phyloP scores from a whole-genome alignment of 768 basidiomycete species.

The Trametes cinnabarina region DNA sequence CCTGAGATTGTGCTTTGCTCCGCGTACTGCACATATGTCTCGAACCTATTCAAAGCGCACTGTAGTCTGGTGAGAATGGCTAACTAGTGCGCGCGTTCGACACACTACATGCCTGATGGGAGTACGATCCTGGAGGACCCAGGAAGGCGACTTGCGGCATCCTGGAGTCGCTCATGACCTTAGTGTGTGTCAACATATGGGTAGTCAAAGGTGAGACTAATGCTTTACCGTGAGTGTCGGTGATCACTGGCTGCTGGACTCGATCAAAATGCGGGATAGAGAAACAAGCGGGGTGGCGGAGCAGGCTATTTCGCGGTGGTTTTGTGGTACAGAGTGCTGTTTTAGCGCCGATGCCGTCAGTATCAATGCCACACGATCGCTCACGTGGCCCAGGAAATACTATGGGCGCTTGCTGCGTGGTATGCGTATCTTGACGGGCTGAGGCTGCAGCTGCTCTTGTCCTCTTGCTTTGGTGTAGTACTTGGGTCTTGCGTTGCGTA shows the following conservation, averaged over 20 bases:
- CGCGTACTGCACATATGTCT: slow-evolving; percentile 42
- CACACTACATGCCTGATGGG: slow-evolving; percentile 55
- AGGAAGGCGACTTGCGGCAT: slow-evolving; percentile 47
- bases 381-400: slow-evolving; percentile 7
- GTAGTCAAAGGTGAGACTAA: background rate
- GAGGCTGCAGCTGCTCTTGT: background rate
- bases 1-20: slow-evolving; percentile 39
- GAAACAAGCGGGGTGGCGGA: too few relatives aligned
- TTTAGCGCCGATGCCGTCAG: background rate
- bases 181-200: too few relatives aligned
- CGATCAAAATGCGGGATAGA: background rate
- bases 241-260: too few relatives aligned
- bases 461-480: background rate
- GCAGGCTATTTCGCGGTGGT: too few relatives aligned
- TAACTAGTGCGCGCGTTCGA: background rate
- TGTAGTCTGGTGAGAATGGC: slow-evolving; percentile 22
- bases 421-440: background rate
- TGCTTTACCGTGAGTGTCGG: background rate
- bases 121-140: slow-evolving; percentile 70
- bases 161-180: background rate
- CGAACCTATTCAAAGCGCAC: slow-evolving; percentile 50
- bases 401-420: background rate
- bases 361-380: background rate
- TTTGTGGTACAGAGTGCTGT: too few relatives aligned
- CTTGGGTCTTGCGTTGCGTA: background rate